Conservation (phyloP, 495 filamentous ascomycete species). For the Penicillium robsamsonii region DNA sequence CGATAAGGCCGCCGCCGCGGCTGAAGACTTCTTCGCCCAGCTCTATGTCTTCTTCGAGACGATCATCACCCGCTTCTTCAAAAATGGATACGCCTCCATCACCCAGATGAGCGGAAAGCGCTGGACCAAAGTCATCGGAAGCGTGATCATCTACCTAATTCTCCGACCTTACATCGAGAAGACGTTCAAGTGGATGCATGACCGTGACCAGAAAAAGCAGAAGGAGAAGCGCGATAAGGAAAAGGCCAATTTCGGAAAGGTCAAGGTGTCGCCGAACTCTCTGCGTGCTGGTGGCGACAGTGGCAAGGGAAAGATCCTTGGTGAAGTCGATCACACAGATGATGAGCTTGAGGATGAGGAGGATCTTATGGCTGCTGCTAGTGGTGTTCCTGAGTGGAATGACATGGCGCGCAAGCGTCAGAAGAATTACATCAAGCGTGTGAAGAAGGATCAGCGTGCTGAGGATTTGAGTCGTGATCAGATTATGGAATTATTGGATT, state of each 20-base stretch:
- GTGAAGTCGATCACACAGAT: constrained; percentile 46
- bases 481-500: constrained; percentile 67
- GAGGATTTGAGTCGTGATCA: constrained; percentile 48
- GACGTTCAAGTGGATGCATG: constrained; percentile 52
- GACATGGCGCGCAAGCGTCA: constrained; percentile 59
- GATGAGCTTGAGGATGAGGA: constrained; percentile 61
- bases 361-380: constrained; percentile 38
- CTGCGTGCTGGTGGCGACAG: constrained; percentile 52
- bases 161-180: constrained; percentile 63
- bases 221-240: constrained; percentile 48
- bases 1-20: constrained; percentile 30
- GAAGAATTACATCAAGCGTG: constrained; percentile 54
- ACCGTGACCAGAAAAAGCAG: constrained; percentile 54
- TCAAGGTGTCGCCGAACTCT: constrained; percentile 60
- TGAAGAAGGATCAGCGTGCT: constrained; percentile 45
- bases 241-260: constrained; percentile 40
- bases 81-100: constrained; percentile 56
- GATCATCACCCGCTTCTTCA: constrained; percentile 40
- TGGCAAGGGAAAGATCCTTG: constrained; percentile 42
- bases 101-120: constrained; percentile 51
- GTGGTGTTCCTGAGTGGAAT: constrained; percentile 50
- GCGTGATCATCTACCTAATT: constrained; percentile 61
- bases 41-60: constrained; percentile 30
- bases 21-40: constrained; percentile 37
- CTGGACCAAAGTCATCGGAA: constrained; percentile 60